Base-by-base conservation (phyloP, 805 yeast genomes). In the Suhomyces emberorum region DNA sequence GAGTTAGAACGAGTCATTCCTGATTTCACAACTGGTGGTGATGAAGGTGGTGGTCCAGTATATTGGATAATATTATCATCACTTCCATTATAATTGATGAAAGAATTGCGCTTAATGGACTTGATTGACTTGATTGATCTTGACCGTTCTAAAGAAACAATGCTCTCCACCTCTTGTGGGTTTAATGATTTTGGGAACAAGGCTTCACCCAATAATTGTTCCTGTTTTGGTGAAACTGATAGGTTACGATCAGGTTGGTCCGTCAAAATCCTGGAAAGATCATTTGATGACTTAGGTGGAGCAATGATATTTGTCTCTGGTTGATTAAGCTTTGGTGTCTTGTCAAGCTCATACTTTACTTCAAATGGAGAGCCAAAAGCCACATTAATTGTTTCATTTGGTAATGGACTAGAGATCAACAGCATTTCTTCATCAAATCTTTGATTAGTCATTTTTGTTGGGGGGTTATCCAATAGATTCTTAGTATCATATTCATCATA, bases 151-250 rank as follows among this genome's bases (percentile, higher is more conserved):
- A 85, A 52, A 6, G 83, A 73, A 2, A 82, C 81, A 39, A 85
- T 85, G 30, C 85, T 79, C 45, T 81, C 85, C 8, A 85, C 84
- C 51, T 85, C 95, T 35, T 73, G 76, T 0, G 75, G 67, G 39
- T 72, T 81, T 21, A 85, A 62, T 2, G 78, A 74, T 52, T 80
- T 83, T 0, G 95, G 95, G 55, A 85, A 85, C 17, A 84, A 56
- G 0, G 79, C 76, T 38, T 83, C 73, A 3, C 74, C 73, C 6
- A 62, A 46, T 8, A 65, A 43, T 28, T 52, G 61, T 10, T 32
- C 31, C 16, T 7, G 11, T 11, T 32, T 31, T 11, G 21, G 15
- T 3, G 28, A 23, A 10, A n/a, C 15, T 2, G 34, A 20, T n/a
- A n/a, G n/a, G n/a, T n/a, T n/a, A 11, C 20, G 20, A 5, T 14